Evolutionary conservation across 768 basidiomycete genomes (phyloP).

Genomic region (Candolleomyces aberdarensis): DNA sequence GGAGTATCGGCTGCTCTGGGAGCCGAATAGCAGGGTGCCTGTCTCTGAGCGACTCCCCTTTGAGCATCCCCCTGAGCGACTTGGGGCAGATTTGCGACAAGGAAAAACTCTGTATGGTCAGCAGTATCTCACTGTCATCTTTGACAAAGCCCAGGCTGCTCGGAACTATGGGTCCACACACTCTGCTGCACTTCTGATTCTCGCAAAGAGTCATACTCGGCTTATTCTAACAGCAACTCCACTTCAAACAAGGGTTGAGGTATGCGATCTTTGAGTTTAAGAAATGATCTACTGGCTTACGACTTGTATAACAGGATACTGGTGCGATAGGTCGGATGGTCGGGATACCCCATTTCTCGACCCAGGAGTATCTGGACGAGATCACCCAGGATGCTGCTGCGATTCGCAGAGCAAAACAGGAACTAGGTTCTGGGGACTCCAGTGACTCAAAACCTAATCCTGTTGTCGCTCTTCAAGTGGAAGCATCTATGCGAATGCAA

Average conservation of each 20-base stretch:
- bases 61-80: background rate
- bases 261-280: background rate
- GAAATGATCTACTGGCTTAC: background rate
- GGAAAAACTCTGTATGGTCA: background rate
- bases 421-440: background rate
- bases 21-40: background rate
- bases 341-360: conserved; percentile 9
- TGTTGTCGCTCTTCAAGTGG: background rate
- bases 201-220: background rate
- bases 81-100: background rate
- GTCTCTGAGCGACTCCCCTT: background rate
- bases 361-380: conserved; percentile 3
- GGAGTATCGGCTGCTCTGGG: background rate
- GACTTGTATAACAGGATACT: conserved; percentile 5
- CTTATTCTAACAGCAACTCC: conserved; percentile 27
- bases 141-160: conserved; percentile 6
- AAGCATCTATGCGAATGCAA: background rate
- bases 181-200: background rate
- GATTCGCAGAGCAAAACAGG: background rate
- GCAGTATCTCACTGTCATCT: background rate
- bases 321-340: conserved; percentile 4
- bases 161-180: background rate
- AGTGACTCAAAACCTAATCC: background rate
- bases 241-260: conserved; percentile 22
- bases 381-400: background rate